phyloP scores from a whole-genome alignment of 164 flowering plant genomes.

The Vitis labrusca region DNA sequence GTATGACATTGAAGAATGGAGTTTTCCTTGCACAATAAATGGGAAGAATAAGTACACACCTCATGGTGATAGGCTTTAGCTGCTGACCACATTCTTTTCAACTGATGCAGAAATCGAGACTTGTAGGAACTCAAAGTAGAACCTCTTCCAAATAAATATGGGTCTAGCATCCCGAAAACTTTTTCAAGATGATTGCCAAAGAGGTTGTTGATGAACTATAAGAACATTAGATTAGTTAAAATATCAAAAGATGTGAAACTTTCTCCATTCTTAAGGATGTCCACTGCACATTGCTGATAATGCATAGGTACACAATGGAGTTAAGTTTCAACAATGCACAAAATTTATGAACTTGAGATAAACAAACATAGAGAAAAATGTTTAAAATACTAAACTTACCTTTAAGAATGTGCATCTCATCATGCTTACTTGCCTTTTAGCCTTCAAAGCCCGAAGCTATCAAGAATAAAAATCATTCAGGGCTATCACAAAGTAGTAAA shows the following conservation, averaged over 20 bases:
- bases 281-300: not conserved
- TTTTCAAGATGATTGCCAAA: slow-evolving; percentile 25
- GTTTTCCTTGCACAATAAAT: not conserved
- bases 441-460: slow-evolving; percentile 21
- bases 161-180: slow-evolving; percentile 21
- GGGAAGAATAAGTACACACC: slow-evolving; percentile 34
- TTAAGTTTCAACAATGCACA: too few relatives aligned
- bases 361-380: too few relatives aligned
- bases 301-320: not conserved
- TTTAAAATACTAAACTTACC: slow-evolving; percentile 34
- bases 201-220: slow-evolving; percentile 38
- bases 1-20: not conserved
- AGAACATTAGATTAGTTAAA: too few relatives aligned
- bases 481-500: not conserved
- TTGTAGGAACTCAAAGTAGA: slow-evolving; percentile 24
- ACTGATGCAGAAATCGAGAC: slow-evolving; percentile 31
- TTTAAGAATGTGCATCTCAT: slow-evolving; percentile 51
- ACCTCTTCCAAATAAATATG: slow-evolving; percentile 13
- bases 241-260: too few relatives aligned
- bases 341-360: too few relatives aligned
- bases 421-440: slow-evolving; percentile 26
- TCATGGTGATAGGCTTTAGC: slow-evolving; percentile 57
- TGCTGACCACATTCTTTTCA: slow-evolving; percentile 28
- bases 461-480: slow-evolving; percentile 1
- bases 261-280: too few relatives aligned